phyloP scores from a whole-genome alignment of 805 yeast species.

The Candida nemodendra region DNA sequence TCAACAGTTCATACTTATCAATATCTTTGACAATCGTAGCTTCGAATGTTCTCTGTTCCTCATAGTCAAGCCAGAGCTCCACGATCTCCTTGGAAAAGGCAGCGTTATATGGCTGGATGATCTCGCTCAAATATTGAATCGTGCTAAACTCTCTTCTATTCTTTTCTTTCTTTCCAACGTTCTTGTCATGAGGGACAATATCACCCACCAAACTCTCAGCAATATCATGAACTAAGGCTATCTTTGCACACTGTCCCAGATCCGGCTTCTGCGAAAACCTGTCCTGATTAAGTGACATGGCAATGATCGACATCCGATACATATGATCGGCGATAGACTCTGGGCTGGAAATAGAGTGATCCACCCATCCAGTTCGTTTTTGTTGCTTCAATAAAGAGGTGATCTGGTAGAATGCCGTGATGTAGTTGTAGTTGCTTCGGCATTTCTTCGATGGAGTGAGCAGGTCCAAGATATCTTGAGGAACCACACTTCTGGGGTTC shows the following conservation, averaged over 20 bases:
- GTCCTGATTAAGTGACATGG: conserved; percentile 58
- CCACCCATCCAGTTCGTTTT: conserved; percentile 93
- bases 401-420: conserved; percentile 49
- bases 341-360: conserved; percentile 53
- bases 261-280: conserved; percentile 36
- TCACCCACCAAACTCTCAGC: conserved; percentile 96
- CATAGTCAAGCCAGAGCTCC: conserved; percentile 86
- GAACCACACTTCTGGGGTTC: conserved; percentile 46
- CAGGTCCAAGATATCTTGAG: conserved; percentile 35
- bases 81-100: conserved; percentile 61
- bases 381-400: conserved; percentile 72
- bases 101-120: conserved; percentile 65
- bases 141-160: conserved; percentile 77
- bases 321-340: conserved; percentile 91
- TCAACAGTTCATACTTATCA: conserved; percentile 84
- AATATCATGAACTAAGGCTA: conserved; percentile 88
- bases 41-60: conserved; percentile 74
- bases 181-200: conserved; percentile 75
- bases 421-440: conserved; percentile 25
- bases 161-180: conserved; percentile 72
- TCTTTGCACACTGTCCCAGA: conserved; percentile 70
- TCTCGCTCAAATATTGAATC: conserved; percentile 58
- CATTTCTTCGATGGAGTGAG: conserved; percentile 18
- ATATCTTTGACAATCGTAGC: conserved; percentile 91
- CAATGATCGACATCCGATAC: conserved; percentile 87